Evolutionary conservation across 2,329 filamentous ascomycete species (phyloP).

Genomic region (Teratosphaeria pseudoeucalypti): DNA sequence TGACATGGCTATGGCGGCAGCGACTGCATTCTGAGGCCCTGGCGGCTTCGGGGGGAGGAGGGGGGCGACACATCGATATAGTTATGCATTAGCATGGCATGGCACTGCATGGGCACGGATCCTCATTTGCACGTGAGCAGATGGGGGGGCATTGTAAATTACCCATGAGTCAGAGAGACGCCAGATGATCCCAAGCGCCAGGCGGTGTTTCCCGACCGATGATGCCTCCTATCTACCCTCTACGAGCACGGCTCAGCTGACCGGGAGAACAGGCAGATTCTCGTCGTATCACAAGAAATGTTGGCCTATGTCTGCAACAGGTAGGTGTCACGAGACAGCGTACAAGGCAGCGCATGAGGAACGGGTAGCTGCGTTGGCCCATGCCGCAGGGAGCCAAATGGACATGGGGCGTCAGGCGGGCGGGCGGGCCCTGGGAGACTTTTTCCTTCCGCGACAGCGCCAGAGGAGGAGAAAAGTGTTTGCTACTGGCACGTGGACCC

Average conservation of each 20-base stretch:
- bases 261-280: too few relatives aligned
- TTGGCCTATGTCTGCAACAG: background rate
- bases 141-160: background rate
- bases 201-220: background rate
- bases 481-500: too few relatives aligned
- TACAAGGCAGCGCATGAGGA: background rate
- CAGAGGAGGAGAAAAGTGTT: too few relatives aligned
- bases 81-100: background rate
- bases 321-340: background rate
- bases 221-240: background rate
- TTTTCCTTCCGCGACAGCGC: too few relatives aligned
- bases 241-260: too few relatives aligned
- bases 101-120: background rate
- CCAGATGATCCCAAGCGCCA: background rate
- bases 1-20: background rate
- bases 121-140: background rate
- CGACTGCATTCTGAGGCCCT: background rate
- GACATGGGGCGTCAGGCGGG: too few relatives aligned
- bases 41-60: background rate
- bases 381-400: background rate
- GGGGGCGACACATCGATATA: background rate
- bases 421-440: too few relatives aligned
- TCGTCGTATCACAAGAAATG: too few relatives aligned
- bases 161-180: background rate
- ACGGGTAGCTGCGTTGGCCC: background rate